Percentiles rank a stretch among this genome's conserved stretches.
phyloP scores from a whole-genome alignment of 2,329 filamentous ascomycete genomes.

The Exophiala mesophila region DNA sequence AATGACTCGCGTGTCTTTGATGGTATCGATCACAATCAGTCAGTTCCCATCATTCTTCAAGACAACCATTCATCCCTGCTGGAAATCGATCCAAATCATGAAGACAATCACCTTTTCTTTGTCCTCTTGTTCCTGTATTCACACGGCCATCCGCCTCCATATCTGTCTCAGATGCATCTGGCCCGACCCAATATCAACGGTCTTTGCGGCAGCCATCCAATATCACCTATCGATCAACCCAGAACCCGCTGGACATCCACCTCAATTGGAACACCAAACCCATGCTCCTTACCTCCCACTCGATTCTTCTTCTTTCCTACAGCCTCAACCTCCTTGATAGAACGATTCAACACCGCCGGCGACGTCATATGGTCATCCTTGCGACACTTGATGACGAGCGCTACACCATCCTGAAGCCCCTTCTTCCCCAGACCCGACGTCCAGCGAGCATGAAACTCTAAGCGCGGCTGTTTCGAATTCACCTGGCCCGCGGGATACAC shows the following conservation, averaged over 20 bases:
- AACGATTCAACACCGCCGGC: constrained; percentile 27
- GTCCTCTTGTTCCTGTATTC: too few relatives aligned
- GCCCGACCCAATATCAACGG: too few relatives aligned
- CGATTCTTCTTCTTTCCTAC: constrained; percentile 36
- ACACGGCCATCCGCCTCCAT: too few relatives aligned
- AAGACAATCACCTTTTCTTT: too few relatives aligned
- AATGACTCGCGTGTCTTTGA: too few relatives aligned
- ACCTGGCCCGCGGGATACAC: constrained; percentile 31
- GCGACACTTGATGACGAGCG: constrained; percentile 25
- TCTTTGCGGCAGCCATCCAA: too few relatives aligned
- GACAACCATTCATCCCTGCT: too few relatives aligned
- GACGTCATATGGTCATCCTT: constrained; percentile 15
- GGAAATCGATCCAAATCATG: too few relatives aligned
- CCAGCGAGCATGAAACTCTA: constrained; percentile 30
- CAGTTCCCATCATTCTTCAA: too few relatives aligned
- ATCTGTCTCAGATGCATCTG: too few relatives aligned
- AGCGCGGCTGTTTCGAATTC: constrained; percentile 26
- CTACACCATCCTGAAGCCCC: constrained; percentile 29
- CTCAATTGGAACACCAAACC: constrained; percentile 21
- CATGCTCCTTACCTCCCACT: constrained; percentile 30
- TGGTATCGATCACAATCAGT: too few relatives aligned
- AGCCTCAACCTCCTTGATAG: constrained; percentile 32
- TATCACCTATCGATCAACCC: constrained; percentile 1
- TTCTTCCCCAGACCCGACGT: constrained; percentile 31
- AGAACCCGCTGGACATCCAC: constrained; percentile 20